Conservation (phyloP, 495 filamentous ascomycete genomes). For the Cudoniella acicularis region DNA sequence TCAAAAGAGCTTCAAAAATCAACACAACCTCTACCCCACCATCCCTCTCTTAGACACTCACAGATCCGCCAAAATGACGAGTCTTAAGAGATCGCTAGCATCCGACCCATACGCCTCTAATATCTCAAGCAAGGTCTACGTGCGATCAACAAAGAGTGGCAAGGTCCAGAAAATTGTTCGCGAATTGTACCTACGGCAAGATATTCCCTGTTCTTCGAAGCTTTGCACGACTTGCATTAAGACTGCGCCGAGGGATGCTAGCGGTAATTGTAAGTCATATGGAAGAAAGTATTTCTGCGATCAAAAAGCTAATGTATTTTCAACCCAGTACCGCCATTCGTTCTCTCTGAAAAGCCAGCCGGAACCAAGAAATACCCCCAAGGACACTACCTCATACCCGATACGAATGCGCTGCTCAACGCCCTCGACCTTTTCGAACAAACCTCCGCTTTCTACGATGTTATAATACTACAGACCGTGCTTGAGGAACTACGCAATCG, state of each 20-base stretch:
- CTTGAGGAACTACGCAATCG: constrained; percentile 93
- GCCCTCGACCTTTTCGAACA: constrained; percentile 97
- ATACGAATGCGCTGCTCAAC: constrained; percentile 93
- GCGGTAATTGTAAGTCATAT: constrained; percentile 61
- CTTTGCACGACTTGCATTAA: constrained; percentile 72
- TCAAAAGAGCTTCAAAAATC: not conserved
- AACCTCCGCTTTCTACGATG: constrained; percentile 87
- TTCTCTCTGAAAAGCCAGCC: constrained; percentile 82
- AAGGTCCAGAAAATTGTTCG: constrained; percentile 98
- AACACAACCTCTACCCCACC: not conserved
- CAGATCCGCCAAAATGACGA: constrained; percentile 59
- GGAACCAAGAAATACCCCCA: constrained; percentile 75
- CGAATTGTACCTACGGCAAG: constrained; percentile 90
- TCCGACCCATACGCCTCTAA: constrained; percentile 67
- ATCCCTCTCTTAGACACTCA: not conserved
- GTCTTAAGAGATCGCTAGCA: constrained; percentile 71
- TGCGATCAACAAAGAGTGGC: constrained; percentile 86
- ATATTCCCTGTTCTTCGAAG: constrained; percentile 95
- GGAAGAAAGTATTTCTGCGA: too few species aligned
- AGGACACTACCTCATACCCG: constrained; percentile 92
- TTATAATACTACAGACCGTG: constrained; percentile 90
- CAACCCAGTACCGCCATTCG: constrained; percentile 67
- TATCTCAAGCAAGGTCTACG: constrained; percentile 88
- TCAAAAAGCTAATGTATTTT: not conserved
- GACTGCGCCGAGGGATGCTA: constrained; percentile 70